These are phyloP conservation scores for Thalassiosira profunda DNA, from an alignment of 108 stramenopile genomes.

Conservation along the genomic window DNA sequence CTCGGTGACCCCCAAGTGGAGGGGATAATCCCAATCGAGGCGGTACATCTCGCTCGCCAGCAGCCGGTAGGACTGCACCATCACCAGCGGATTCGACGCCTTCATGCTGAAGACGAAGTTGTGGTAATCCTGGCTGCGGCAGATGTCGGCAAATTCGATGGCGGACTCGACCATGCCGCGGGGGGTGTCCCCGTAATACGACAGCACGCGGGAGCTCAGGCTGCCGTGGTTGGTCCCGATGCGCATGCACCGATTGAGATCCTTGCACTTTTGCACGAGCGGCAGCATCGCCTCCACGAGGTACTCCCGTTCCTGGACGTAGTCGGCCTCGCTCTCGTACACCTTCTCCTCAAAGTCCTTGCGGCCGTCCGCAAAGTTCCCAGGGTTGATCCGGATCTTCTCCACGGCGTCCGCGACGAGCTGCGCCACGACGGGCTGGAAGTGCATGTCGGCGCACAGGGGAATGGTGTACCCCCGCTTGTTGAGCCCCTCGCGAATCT, in stretches of 20 bases:
- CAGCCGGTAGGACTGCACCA: constrained; percentile 96
- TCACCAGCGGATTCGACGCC: constrained; percentile 97
- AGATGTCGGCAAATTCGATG: constrained; percentile 97
- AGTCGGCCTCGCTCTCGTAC: constrained; percentile 93
- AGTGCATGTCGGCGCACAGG: constrained; percentile 99
- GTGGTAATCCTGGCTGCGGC: constrained; percentile 94
- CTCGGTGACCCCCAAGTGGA: constrained; percentile 98
- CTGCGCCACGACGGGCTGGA: constrained; percentile 92
- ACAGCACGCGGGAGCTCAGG: constrained; percentile 88
- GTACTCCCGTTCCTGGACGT: constrained; percentile 76
- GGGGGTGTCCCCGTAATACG: constrained; percentile 97
- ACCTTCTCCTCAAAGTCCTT: constrained; percentile 95
- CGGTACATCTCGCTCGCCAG: constrained; percentile 94
- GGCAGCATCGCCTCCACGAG: constrained; percentile 88
- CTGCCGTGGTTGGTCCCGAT: constrained; percentile 98
- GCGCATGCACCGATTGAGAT: constrained; percentile 93
- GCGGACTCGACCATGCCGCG: constrained; percentile 98
- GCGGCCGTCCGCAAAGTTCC: constrained; percentile 96
- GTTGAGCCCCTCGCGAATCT: constrained; percentile 91
- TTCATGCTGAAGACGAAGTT: constrained; percentile 99
- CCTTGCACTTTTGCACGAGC: constrained; percentile 94
- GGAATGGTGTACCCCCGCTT: constrained; percentile 95
- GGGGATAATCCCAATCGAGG: constrained; percentile 96
- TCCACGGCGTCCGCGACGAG: constrained; percentile 95
- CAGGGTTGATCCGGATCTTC: constrained; percentile 98